These are phyloP conservation scores for Ascosphaera pollenicola DNA, from an alignment of 2,329 filamentous ascomycete genomes.

Conservation along the genomic window DNA sequence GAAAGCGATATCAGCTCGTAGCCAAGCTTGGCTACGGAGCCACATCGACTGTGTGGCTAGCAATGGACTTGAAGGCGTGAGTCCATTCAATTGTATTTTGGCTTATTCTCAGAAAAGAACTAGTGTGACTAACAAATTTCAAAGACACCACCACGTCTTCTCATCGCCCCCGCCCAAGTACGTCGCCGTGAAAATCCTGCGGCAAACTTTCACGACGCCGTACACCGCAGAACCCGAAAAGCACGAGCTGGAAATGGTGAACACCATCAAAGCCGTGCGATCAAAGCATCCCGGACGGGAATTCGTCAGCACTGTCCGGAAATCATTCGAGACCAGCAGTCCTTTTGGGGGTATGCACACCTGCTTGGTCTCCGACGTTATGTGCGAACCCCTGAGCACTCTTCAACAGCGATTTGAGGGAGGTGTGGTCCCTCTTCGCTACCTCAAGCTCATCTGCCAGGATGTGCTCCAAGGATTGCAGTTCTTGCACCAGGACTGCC, in stretches of 20 bases:
- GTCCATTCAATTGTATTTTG: too few species aligned
- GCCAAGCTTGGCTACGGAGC: slow-evolving; percentile 8
- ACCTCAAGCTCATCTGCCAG: slow-evolving; percentile 15
- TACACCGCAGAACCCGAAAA: too few species aligned
- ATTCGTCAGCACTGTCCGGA: slow-evolving; percentile 4
- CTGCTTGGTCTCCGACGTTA: slow-evolving; percentile 16
- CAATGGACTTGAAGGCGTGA: slow-evolving; percentile 3
- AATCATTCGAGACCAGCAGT: slow-evolving; percentile 9
- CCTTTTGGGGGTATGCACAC: slow-evolving; percentile 10
- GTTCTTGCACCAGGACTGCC: slow-evolving; percentile 21
- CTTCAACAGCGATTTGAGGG: slow-evolving; percentile 9
- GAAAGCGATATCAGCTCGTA: slow-evolving; percentile 7
- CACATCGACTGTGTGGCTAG: slow-evolving; percentile 9
- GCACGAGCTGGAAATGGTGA: too few species aligned
- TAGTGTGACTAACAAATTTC: too few species aligned
- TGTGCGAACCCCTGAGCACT: slow-evolving; percentile 16
- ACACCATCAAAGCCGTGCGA: too few species aligned
- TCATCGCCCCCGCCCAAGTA: too few species aligned
- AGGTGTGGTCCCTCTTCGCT: slow-evolving; percentile 10
- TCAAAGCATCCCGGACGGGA: too few species aligned
- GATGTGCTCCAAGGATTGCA: slow-evolving; percentile 19
- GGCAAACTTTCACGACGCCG: too few species aligned
- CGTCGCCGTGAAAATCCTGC: too few species aligned
- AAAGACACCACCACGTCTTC: too few species aligned
- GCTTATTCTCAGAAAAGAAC: too few species aligned